A percentile compares a stretch with the other conserved stretches of the same genome.
Evolutionary conservation across 805 yeast species (phyloP).

Genomic region (Spathaspora gorwiae): DNA sequence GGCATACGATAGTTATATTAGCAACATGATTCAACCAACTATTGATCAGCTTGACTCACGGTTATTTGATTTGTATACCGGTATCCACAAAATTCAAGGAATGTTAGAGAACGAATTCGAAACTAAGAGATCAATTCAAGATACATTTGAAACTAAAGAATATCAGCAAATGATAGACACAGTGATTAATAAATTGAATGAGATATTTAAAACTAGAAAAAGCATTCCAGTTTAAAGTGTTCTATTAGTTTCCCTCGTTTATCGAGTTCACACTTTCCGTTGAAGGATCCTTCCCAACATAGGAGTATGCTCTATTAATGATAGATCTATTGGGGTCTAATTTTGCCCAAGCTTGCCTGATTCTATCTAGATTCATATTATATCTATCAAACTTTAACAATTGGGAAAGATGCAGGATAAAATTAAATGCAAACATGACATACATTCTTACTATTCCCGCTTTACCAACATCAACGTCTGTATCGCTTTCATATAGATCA

Average conservation of each 20-base stretch:
- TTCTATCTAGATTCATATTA: conserved; percentile 40
- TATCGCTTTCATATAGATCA: not conserved
- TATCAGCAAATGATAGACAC: conserved; percentile 13
- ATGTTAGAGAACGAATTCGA: conserved; percentile 2
- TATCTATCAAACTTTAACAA: conserved; percentile 36
- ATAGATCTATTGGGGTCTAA: conserved; percentile 38
- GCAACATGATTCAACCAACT: conserved; percentile 10
- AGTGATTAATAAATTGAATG: conserved; percentile 14
- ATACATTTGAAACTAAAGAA: conserved; percentile 9
- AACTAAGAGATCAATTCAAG: not conserved
- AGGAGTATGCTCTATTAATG: conserved; percentile 32
- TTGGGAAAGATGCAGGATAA: conserved; percentile 26
- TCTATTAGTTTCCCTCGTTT: not conserved
- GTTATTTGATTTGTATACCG: conserved; percentile 9
- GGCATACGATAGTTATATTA: conserved; percentile 11
- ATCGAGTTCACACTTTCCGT: conserved; percentile 9
- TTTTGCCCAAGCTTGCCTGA: conserved; percentile 33
- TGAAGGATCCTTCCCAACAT: conserved; percentile 22
- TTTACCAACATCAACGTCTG: not conserved
- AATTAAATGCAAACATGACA: conserved; percentile 30
- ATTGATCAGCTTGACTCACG: conserved; percentile 11
- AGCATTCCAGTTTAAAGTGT: too few species aligned
- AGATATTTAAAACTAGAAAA: not conserved
- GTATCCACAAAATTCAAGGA: conserved; percentile 5
- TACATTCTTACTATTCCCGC: conserved; percentile 17